A percentile compares a stretch with the other conserved stretches of the same genome.
Evolutionary conservation across 306 rosid species (phyloP).

Genomic region (Morella rubra): DNA sequence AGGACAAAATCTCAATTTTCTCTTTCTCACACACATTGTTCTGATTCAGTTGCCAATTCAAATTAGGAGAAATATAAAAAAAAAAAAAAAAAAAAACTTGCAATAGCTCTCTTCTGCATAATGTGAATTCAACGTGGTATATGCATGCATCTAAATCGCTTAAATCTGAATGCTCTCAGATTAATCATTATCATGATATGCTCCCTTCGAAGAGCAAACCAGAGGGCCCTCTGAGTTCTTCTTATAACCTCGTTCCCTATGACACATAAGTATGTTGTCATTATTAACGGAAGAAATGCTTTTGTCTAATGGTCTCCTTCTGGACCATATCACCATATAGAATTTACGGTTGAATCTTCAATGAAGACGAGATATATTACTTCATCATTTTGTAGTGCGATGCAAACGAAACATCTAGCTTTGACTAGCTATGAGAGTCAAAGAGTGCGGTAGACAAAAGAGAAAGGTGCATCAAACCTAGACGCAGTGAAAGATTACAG

Average conservation of each 20-base stretch:
- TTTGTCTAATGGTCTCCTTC: not conserved
- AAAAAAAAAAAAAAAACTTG: not conserved
- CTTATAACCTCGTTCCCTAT: not conserved
- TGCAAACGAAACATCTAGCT: not conserved
- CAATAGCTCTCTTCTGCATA: not conserved
- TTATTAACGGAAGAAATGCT: not conserved
- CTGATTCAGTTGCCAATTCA: not conserved
- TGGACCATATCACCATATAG: not conserved
- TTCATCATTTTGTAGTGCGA: not conserved
- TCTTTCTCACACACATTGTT: not conserved
- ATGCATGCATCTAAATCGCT: not conserved
- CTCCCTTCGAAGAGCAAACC: not conserved
- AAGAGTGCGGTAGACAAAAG: too few species aligned
- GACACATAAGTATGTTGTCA: not conserved
- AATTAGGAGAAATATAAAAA: too few species aligned
- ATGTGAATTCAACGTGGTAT: not conserved
- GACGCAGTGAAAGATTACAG: not conserved
- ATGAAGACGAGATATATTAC: too few species aligned
- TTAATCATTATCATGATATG: too few species aligned
- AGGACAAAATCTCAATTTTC: not conserved
- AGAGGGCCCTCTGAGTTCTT: not conserved
- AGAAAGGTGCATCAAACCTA: not conserved
- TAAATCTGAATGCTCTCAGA: not conserved
- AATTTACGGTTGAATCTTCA: not conserved
- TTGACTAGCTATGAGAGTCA: not conserved